Base-by-base conservation (phyloP, 352 stramenopile species). In the Pythium folliculosum region DNA sequence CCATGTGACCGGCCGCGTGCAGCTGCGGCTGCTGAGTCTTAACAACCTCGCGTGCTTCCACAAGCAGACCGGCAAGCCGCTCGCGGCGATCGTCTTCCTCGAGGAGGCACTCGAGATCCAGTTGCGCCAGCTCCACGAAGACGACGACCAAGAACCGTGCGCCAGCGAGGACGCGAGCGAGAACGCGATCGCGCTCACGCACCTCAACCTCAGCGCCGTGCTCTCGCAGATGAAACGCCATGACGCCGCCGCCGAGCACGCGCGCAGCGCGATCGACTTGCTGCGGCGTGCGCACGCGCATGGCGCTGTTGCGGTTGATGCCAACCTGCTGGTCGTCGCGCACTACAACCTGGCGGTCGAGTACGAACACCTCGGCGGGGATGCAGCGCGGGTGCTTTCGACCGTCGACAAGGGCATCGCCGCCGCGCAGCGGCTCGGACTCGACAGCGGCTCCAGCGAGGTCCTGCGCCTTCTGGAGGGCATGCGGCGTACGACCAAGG, bases 31-130 rank as follows among this genome's bases (percentile, higher is more conserved):
- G 17, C 64, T 88, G 37, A 81, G 72, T 13, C 76, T 91, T 67
- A 91, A 91, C 62, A 91, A 91, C 66, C 72, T 91, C 21, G 78
- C 82, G 13, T 91, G 82, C 49, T 85, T 79, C 63, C 63, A 81
- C 51, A 84, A 82, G 44, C 71, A 84, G 47, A 63, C 58, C 13
- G 56, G 67, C 12, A 84, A 78, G 66, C 77, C 81, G 0, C 62
- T 84, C 19, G 61, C 50, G 0, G 81, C 81, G 13, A 75, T 90
- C 27, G 45, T 49, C 0, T 85, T 72, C 21, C 68, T 90, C 23
- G 79, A 90, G 53, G 75, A 75, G 53, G 70, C 64, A 3, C 72
- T 90, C 22, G 76, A 80, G 50, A 67, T 90, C 1, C 78, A 90
- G 65, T 53, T 78, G 27, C 73, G 80, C 63, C 49, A 72, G 27